A percentile compares a stretch with the other conserved stretches of the same genome.
phyloP scores from a whole-genome alignment of 1,284 basidiomycete species.

The Heterobasidion parviporum region DNA sequence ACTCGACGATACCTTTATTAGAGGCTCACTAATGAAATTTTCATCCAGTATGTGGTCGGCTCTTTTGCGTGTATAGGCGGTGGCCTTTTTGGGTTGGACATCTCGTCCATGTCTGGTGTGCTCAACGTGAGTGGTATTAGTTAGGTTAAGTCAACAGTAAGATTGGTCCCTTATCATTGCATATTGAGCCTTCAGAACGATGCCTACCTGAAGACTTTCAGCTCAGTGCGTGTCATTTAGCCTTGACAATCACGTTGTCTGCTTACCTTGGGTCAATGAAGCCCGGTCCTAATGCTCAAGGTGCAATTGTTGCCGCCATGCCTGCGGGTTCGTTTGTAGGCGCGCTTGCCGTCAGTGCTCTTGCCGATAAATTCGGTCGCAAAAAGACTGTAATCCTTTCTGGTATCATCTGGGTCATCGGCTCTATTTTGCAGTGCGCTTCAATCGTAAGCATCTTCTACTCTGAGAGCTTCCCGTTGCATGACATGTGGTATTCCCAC shows the following conservation, averaged over 20 bases:
- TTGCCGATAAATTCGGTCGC: conserved; percentile 61
- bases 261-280: conserved; percentile 12
- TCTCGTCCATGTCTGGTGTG: conserved; percentile 78
- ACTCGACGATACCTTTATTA: not conserved
- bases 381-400: conserved; percentile 57
- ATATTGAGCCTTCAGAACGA: conserved; percentile 34
- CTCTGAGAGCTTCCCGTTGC: not conserved
- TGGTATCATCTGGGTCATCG: conserved; percentile 66
- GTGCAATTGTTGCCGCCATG: conserved; percentile 72
- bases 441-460: conserved; percentile 22
- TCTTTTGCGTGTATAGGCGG: conserved; percentile 78
- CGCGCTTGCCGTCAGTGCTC: conserved; percentile 47
- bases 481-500: not conserved
- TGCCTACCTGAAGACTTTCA: conserved; percentile 43
- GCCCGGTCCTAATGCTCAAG: conserved; percentile 51
- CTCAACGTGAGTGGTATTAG: conserved; percentile 38
- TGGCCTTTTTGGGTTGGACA: conserved; percentile 72
- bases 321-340: conserved; percentile 63
- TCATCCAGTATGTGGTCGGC: conserved; percentile 49
- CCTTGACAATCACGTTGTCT: not conserved
- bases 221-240: conserved; percentile 25
- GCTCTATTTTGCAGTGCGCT: conserved; percentile 61
- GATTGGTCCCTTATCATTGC: not conserved
- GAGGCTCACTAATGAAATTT: not conserved
- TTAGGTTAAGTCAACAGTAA: not conserved